Evolutionary conservation across 2,329 filamentous ascomycete species (phyloP).

Genomic region (Aureobasidium sp.): DNA sequence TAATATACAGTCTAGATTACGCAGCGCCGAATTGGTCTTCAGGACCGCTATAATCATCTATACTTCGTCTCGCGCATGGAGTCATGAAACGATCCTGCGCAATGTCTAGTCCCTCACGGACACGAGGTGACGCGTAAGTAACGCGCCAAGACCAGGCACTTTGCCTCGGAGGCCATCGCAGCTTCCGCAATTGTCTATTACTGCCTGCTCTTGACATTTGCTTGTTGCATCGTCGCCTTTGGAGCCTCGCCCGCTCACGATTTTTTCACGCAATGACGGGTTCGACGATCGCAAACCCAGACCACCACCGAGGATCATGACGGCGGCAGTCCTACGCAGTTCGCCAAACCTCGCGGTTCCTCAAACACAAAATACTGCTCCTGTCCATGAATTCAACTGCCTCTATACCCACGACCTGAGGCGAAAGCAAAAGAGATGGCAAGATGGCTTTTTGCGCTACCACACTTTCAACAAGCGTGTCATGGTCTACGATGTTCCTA

Average conservation of each 20-base stretch:
- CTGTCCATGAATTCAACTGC: conserved; percentile 75
- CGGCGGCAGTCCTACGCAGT: conserved; percentile 28
- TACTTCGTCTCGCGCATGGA: background rate
- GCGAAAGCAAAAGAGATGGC: conserved; percentile 87
- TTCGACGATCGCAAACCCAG: background rate
- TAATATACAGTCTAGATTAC: background rate
- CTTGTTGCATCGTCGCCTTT: background rate
- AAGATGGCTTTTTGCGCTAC: conserved; percentile 81
- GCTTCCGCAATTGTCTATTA: background rate
- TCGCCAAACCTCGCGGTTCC: conserved; percentile 35
- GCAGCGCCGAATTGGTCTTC: background rate
- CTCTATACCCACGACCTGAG: conserved; percentile 80
- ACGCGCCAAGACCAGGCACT: conserved; percentile 11
- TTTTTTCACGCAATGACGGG: background rate
- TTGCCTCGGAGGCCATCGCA: background rate
- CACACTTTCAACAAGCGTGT: conserved; percentile 86
- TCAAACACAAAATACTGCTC: conserved; percentile 58
- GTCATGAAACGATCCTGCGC: background rate
- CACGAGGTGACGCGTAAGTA: background rate
- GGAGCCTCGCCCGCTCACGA: background rate
- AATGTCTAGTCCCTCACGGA: background rate
- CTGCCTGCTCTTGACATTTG: background rate
- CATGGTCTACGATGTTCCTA: conserved; percentile 80
- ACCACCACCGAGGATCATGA: conserved; percentile 23
- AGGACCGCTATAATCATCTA: background rate